Base-by-base conservation (phyloP, 163 green algal species). In the Scenedesmus sp. region DNA sequence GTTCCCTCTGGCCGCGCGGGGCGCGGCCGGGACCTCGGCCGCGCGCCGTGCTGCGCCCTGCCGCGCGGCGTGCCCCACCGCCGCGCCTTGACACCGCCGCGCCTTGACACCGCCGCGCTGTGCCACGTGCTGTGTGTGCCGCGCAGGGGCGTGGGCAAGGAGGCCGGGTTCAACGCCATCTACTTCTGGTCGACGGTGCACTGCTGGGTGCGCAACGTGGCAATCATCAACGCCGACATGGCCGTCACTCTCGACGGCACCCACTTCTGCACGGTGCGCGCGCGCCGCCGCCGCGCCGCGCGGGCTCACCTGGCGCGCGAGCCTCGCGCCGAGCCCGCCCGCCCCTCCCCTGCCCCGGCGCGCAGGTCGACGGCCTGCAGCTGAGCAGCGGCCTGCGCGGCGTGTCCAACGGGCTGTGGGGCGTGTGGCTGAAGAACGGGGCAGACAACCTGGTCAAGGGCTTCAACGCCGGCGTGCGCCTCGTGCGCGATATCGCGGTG, bases 161-260 rank as follows among this genome's bases (percentile, higher is more conserved):
- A 80, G 28, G 71, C 71, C 28, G 74, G 74, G 9, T 81, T 31
- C 62, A 81, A 81, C 17, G 74, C 45, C 2, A 34, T 81, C 20
- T 74, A 74, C 60, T 75, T 81, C 74, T 74, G 62, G 62, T 66
- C 62, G 4, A 60, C 47, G 0, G 39, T 33, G 26, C 48, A 81
- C 62, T 74, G 62, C 36, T 81, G 60, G 60, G 74, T 81, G 1
- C 66, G 67, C 48, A 66, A 74, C 20, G 74, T 81, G 26, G 62
- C 74, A 2, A 60, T 81, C 33, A 75, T 74, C 62, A 74, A 81
- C 22, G 74, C 74, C 45, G 74, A 81, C 50, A 63, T 75, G 62
- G 74, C 34, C 1, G 62, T 81, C 9, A 50, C 63, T 1, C 18
- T 81, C 44, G 62, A 75, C 29, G 74, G 62, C 22, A 69, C 62